Conservation (phyloP, 331 rosid genomes). For the Rhamnella rubrinervis region DNA sequence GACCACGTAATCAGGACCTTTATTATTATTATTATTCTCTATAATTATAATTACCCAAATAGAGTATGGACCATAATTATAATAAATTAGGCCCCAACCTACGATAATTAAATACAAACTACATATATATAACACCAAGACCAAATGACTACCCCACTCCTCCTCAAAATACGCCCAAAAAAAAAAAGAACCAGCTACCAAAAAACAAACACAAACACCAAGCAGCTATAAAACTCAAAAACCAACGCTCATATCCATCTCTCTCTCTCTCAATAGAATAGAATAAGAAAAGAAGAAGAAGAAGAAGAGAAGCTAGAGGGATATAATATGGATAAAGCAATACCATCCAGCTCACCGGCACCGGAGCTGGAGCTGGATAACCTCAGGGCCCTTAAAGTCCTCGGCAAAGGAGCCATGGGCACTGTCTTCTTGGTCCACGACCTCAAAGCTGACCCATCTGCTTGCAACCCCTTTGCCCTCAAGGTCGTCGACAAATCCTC, state of each 20-base stretch:
- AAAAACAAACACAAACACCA: not conserved
- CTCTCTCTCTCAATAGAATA: not conserved
- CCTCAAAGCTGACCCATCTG: conserved; percentile 23
- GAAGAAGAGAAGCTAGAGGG: not conserved
- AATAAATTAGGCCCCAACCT: not conserved
- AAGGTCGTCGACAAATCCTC: conserved; percentile 71
- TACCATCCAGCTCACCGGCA: conserved; percentile 11
- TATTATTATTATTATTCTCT: not conserved
- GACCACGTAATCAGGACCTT: conserved; percentile 3
- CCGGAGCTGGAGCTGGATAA: conserved; percentile 48
- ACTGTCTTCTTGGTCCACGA: conserved; percentile 79
- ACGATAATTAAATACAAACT: not conserved
- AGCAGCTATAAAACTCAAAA: conserved; percentile 49
- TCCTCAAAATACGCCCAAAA: not conserved
- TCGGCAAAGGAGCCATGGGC: conserved; percentile 96
- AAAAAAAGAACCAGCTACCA: conserved; percentile 3
- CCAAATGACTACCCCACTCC: conserved; percentile 4
- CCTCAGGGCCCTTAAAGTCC: conserved; percentile 52
- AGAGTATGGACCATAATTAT: not conserved
- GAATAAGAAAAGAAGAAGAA: not conserved
- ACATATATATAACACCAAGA: not conserved
- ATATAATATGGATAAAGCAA: conserved; percentile 35
- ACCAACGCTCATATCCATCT: conserved; percentile 27
- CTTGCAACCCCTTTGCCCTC: conserved; percentile 53
- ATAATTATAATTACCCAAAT: not conserved